Evolutionary conservation across 177 flowering plant genomes (phyloP).

Genomic region (Vitis hybrid): DNA sequence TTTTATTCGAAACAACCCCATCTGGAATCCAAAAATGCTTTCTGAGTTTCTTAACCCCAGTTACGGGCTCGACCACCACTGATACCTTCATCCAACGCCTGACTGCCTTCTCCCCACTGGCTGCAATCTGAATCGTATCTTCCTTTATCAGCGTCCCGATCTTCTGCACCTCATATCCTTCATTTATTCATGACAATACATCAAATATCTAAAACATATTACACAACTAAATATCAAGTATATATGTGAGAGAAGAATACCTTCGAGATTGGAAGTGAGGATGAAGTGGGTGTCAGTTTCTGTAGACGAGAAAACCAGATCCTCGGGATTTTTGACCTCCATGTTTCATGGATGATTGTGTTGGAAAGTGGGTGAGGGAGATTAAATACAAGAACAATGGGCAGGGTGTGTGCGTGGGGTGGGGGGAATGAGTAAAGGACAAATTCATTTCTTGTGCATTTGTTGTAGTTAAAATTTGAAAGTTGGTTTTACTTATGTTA

Average conservation of each 20-base stretch:
- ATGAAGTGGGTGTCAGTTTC: slow-evolving; percentile 47
- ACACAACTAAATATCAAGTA: too few species aligned
- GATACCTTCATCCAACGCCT: neutral
- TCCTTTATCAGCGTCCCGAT: slow-evolving; percentile 41
- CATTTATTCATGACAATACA: neutral
- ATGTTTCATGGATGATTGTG: slow-evolving; percentile 15
- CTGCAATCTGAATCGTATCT: slow-evolving; percentile 33
- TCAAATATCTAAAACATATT: neutral
- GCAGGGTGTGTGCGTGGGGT: too few species aligned
- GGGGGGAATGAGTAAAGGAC: neutral
- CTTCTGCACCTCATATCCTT: slow-evolving; percentile 35
- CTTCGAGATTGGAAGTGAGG: slow-evolving; percentile 47
- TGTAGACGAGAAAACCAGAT: slow-evolving; percentile 33
- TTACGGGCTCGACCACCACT: slow-evolving; percentile 2
- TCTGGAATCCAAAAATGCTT: slow-evolving; percentile 41
- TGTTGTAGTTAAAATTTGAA: slow-evolving; percentile 2
- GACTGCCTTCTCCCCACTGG: slow-evolving; percentile 31
- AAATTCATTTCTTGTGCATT: slow-evolving; percentile 30
- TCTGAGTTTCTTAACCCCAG: slow-evolving; percentile 28
- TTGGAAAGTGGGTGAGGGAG: neutral
- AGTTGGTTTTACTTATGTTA: slow-evolving; percentile 8
- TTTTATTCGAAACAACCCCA: slow-evolving; percentile 35
- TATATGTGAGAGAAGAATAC: slow-evolving; percentile 7
- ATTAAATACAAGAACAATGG: neutral
- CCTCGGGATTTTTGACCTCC: slow-evolving; percentile 49